A percentile compares a stretch with the other conserved stretches of the same genome.
Conservation (phyloP, 495 filamentous ascomycete genomes). For the Aspergillus campestris region DNA sequence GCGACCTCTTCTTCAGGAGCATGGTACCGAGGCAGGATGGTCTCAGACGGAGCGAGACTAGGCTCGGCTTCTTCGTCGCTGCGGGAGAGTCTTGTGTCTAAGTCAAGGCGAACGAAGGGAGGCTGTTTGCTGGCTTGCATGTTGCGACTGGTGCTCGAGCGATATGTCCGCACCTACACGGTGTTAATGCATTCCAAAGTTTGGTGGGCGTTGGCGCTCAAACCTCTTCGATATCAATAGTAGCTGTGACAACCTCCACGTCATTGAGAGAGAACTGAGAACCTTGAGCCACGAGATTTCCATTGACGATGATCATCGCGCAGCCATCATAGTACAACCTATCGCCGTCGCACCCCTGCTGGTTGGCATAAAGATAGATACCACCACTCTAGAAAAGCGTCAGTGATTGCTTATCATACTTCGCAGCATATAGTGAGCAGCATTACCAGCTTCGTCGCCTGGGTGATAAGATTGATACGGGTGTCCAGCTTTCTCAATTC, state of each 20-base stretch:
- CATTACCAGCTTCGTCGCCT: slow-evolving; percentile 58
- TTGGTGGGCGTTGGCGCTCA: slow-evolving; percentile 15
- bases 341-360: slow-evolving; percentile 68
- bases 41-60: slow-evolving; percentile 29
- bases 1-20: slow-evolving; percentile 69
- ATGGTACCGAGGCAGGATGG: slow-evolving; percentile 45
- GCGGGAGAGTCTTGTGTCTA: slow-evolving; percentile 29
- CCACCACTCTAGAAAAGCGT: slow-evolving; percentile 48
- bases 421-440: not conserved
- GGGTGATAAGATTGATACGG: slow-evolving; percentile 63
- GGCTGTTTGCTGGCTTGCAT: slow-evolving; percentile 34
- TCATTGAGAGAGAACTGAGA: slow-evolving; percentile 70
- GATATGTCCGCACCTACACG: slow-evolving; percentile 27
- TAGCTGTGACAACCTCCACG: slow-evolving; percentile 78
- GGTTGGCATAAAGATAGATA: slow-evolving; percentile 69
- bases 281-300: slow-evolving; percentile 60
- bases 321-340: slow-evolving; percentile 63
- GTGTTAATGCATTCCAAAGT: not conserved
- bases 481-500: slow-evolving; percentile 67
- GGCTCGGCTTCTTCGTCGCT: slow-evolving; percentile 29
- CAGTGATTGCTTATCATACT: not conserved
- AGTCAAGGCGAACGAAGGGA: slow-evolving; percentile 26
- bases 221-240: slow-evolving; percentile 74
- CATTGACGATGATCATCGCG: slow-evolving; percentile 70
- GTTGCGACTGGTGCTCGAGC: slow-evolving; percentile 25